phyloP scores from a whole-genome alignment of 352 stramenopile genomes.

The Phytopythium oedochilum region DNA sequence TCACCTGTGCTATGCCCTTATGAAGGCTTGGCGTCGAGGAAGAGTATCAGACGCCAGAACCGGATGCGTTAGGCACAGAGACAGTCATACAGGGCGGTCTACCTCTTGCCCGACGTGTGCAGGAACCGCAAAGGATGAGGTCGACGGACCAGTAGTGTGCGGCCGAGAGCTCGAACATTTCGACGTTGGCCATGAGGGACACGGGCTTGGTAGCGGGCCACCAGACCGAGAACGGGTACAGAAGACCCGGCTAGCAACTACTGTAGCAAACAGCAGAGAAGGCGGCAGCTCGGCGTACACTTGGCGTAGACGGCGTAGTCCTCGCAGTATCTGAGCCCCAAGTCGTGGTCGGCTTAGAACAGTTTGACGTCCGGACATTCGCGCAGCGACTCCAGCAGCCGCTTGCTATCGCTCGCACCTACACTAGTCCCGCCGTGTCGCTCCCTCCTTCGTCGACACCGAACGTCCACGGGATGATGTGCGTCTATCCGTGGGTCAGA shows the following conservation, averaged over 20 bases:
- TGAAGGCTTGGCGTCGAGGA: constrained; percentile 7
- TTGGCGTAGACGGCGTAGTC: constrained; percentile 48
- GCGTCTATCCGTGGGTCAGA: constrained; percentile 11
- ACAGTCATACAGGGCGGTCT: constrained; percentile 14
- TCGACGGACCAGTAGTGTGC: constrained; percentile 39
- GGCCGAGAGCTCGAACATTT: constrained; percentile 48
- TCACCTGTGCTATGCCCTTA: constrained; percentile 28
- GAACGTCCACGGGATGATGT: constrained; percentile 28
- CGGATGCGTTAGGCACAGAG: constrained; percentile 10
- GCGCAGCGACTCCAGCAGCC: constrained; percentile 39
- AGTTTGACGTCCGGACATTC: constrained; percentile 58
- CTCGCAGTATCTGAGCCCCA: constrained; percentile 67
- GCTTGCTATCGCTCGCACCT: constrained; percentile 27
- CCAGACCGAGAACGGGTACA: constrained; percentile 13
- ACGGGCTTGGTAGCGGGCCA: constrained; percentile 35
- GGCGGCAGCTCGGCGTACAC: not conserved
- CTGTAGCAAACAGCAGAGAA: too few species aligned
- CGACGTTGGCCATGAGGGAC: constrained; percentile 48
- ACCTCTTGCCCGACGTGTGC: constrained; percentile 29
- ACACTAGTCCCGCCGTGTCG: constrained; percentile 15
- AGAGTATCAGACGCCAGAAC: not conserved
- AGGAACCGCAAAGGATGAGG: constrained; percentile 40
- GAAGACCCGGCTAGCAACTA: too few species aligned
- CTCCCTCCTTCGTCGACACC: constrained; percentile 7
- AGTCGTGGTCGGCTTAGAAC: constrained; percentile 44